A percentile compares a stretch with the other conserved stretches of the same genome.
Evolutionary conservation across 129 eudicot species (phyloP).

Genomic region (Scalesia atractyloides): DNA sequence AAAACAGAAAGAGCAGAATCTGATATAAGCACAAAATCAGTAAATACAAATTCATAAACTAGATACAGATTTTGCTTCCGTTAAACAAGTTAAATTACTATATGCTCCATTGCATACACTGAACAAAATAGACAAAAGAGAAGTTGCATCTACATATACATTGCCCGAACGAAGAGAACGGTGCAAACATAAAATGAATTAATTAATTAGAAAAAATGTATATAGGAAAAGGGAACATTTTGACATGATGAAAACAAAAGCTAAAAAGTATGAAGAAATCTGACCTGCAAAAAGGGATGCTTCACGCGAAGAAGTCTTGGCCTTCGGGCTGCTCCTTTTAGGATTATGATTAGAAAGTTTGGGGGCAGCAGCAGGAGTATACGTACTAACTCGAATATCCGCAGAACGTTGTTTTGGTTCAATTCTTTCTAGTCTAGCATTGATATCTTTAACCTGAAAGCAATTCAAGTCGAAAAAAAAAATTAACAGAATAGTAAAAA

Average conservation of each 20-base stretch:
- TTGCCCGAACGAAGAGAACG: neutral
- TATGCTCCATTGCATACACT: neutral
- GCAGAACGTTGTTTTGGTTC: conserved; percentile 75
- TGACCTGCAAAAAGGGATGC: conserved; percentile 88
- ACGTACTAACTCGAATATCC: conserved; percentile 53
- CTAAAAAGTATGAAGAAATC: neutral
- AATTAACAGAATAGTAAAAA: neutral
- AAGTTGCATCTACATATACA: neutral
- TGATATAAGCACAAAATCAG: conserved; percentile 2
- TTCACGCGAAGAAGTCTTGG: conserved; percentile 72
- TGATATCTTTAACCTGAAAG: conserved; percentile 83
- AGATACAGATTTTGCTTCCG: neutral
- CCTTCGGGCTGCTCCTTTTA: conserved; percentile 90
- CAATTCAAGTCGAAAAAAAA: conserved; percentile 13
- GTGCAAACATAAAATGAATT: neutral
- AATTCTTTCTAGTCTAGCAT: conserved; percentile 84
- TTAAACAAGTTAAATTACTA: neutral
- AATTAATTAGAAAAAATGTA: conserved; percentile 6
- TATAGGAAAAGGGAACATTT: neutral
- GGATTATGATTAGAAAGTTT: conserved; percentile 57
- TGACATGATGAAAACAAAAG: neutral
- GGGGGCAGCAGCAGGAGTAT: conserved; percentile 45
- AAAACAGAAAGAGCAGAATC: neutral
- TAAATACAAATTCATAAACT: conserved; percentile 1
- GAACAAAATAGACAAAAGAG: neutral